phyloP scores from a whole-genome alignment of 2,329 filamentous ascomycete genomes.

The Hyphodiscus sp. region DNA sequence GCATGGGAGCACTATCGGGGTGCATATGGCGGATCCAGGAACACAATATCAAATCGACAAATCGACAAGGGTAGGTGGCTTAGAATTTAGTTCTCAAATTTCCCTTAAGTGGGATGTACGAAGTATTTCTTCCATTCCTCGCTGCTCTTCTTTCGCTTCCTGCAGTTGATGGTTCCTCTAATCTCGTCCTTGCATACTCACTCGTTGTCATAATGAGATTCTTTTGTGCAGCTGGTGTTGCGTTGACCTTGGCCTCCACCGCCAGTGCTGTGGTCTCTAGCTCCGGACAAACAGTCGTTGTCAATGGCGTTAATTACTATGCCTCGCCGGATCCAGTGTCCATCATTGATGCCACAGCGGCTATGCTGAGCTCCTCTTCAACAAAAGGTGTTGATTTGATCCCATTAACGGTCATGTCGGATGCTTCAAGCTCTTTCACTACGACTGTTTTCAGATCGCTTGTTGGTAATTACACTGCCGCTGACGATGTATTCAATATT shows the following conservation, averaged over 20 bases:
- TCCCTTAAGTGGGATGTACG: too few relatives aligned
- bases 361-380: slow-evolving; percentile 8
- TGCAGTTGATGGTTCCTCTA: too few relatives aligned
- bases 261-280: background rate
- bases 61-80: too few relatives aligned
- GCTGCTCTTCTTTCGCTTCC: too few relatives aligned
- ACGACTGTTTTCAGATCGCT: slow-evolving; percentile 13
- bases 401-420: slow-evolving; percentile 23
- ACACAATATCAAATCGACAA: too few relatives aligned
- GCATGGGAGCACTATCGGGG: too few relatives aligned
- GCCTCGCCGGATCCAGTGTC: slow-evolving; percentile 19
- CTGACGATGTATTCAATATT: slow-evolving; percentile 25
- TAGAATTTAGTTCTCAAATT: too few relatives aligned
- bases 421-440: slow-evolving; percentile 13
- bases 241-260: background rate
- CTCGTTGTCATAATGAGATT: background rate
- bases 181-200: too few relatives aligned
- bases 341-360: slow-evolving; percentile 14
- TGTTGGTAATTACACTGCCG: slow-evolving; percentile 18
- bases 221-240: background rate
- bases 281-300: slow-evolving; percentile 4
- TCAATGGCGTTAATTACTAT: slow-evolving; percentile 32
- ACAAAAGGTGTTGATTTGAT: slow-evolving; percentile 18
- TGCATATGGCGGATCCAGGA: too few relatives aligned
- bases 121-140: too few relatives aligned